Evolutionary conservation across 352 stramenopile genomes (phyloP).

Genomic region (Globisporangium abappressorium): DNA sequence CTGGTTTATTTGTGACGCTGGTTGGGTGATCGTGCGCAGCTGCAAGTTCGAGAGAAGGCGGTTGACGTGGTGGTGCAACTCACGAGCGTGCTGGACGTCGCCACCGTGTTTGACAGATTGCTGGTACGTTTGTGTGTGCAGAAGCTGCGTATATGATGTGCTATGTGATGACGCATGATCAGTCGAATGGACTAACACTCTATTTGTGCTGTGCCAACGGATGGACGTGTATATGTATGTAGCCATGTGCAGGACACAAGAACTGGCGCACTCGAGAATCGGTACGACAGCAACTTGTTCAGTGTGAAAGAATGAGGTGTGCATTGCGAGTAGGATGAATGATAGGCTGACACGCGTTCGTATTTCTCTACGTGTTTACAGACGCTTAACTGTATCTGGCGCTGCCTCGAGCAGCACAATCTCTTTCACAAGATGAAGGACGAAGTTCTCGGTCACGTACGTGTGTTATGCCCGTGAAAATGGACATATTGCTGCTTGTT

Average conservation of each 20-base stretch:
- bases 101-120: conserved; percentile 52
- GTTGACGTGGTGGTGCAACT: conserved; percentile 70
- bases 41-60: conserved; percentile 66
- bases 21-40: conserved; percentile 4
- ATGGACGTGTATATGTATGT: neutral
- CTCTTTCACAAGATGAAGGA: conserved; percentile 49
- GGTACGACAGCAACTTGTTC: conserved; percentile 25
- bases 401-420: conserved; percentile 50
- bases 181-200: neutral
- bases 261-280: conserved; percentile 84
- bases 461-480: conserved; percentile 8
- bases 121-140: conserved; percentile 17
- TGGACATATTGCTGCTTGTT: neutral
- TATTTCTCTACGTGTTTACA: conserved; percentile 10
- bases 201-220: neutral
- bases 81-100: conserved; percentile 62
- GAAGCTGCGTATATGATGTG: conserved; percentile 14
- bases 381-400: conserved; percentile 66
- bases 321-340: neutral
- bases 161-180: neutral
- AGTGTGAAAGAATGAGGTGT: neutral
- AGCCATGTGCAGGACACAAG: conserved; percentile 61
- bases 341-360: neutral
- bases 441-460: conserved; percentile 56
- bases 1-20: neutral